A percentile compares a stretch with the other conserved stretches of the same genome.
Conservation (phyloP, 306 rosid genomes). For the Begonia peltatifolia region DNA sequence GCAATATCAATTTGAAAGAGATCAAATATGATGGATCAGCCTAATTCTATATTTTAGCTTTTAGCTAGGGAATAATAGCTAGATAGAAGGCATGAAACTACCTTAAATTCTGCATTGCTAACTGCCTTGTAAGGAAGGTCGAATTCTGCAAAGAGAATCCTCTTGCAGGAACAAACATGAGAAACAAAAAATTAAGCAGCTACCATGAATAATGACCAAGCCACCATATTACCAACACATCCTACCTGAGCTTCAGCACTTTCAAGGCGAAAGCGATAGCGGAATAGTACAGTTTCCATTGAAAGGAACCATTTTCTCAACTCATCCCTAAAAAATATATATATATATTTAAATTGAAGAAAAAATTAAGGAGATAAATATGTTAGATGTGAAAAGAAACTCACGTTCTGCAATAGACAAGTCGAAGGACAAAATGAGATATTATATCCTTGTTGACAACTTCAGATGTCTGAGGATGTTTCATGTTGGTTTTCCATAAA, state of each 20-base stretch:
- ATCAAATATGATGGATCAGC: too few relatives aligned
- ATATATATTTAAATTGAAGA: conserved; percentile 3
- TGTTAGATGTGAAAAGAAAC: conserved; percentile 2
- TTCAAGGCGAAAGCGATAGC: conserved; percentile 40
- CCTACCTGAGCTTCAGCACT: conserved; percentile 64
- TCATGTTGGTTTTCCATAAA: conserved; percentile 54
- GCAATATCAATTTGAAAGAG: too few relatives aligned
- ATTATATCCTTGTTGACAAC: conserved; percentile 68
- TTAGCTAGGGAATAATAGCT: neutral
- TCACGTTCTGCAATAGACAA: conserved; percentile 88
- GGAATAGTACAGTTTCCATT: conserved; percentile 70
- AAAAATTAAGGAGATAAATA: conserved; percentile 1
- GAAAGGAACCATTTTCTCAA: conserved; percentile 94
- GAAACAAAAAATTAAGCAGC: conserved; percentile 11
- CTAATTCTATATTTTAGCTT: neutral
- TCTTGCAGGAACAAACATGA: conserved; percentile 32
- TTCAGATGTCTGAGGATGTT: conserved; percentile 53
- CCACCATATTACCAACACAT: conserved; percentile 3
- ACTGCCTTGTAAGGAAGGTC: conserved; percentile 57
- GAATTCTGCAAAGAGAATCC: conserved; percentile 53
- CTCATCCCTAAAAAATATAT: conserved; percentile 45
- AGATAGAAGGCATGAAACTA: conserved; percentile 15
- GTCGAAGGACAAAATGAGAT: conserved; percentile 84
- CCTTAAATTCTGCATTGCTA: conserved; percentile 60
- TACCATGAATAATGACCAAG: conserved; percentile 8